Evolutionary conservation across 495 filamentous ascomycete species (phyloP), one percentile per base, ranked within the genome.

Genomic region (Clohesyomyces aquaticus): DNA sequence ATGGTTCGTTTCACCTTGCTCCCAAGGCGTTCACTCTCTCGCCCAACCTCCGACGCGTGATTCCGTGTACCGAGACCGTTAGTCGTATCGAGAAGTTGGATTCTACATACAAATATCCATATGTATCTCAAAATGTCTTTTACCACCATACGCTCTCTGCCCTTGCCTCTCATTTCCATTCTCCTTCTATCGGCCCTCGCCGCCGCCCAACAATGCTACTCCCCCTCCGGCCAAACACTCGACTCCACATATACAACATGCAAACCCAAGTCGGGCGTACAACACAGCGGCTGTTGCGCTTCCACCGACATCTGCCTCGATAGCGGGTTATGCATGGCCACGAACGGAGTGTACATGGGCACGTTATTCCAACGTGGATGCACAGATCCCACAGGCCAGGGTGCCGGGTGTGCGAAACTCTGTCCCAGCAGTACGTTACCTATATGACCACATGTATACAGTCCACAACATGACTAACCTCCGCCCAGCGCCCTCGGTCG

Each of bases 281-380:
- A 42, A 25, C 65, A 67, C 38, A 51, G 42, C 19, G 65, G 65
- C 48, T 67, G 59, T 46, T 67, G 65, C 48, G 65, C 65, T 25
- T 28, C 49, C 19, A 28, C 32, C 43, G 65, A 67, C 23, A 54
- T 67, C 18, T 63, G 65, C 19, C 54, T 67, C 1, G 58, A 58
- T 22, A 67, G 46, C 22, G 65, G 65, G 1, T 26, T 63, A 23
- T 67, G 65, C 27, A 58, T 67, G 65, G 65, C 65, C 21, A 62
- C 65, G 16, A 51, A 22, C 23, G 59, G 28, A 10, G 18, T 42
- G 22, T 62, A 29, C 42, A 52, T 67, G 29, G 65, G 65, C 9
- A 63, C 58, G 21, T 57, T 67, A 58, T 67, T 51, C 58, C 59
- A 62, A 26, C 23, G 53, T 47, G 65, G 65, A 23, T 67, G 65